Base-by-base conservation (phyloP, 148 eudicot species). In the Rhododendron vialii region DNA sequence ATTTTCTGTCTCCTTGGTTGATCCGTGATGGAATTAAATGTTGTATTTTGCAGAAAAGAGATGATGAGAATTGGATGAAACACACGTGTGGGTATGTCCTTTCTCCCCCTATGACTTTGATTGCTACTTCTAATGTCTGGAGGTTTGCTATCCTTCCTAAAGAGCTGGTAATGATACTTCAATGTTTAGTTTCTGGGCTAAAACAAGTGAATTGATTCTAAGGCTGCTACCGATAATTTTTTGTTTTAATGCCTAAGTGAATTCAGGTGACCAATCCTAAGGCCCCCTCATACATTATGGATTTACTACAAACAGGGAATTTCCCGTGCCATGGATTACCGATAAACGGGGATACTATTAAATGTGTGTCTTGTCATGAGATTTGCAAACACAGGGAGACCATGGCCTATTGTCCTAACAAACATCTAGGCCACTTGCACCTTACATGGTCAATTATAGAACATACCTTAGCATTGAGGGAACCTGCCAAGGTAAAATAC, bases 61-160 rank as follows among this genome's bases (percentile, higher is more conserved):
- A 97, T 86, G 99, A 97, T 87, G 94, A 78, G 84, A 92, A 91
- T 28, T 97, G 99, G 99, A 93, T 97, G 98, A 95, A 93, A 88
- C 99, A 97, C 93, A 88, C 99, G 15, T 36, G 94, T 82, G 99
- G 98, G 99, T 97, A 93, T 86, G 90, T 82, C 8, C 47, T 83
- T 67, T 38, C 41, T 20, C 20, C 45, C 51, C 53, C 41, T 28
- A 74, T 65, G 10, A 63, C 14, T 82, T 67, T 20, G 24, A 9
- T 26, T 61, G 14, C 35, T 67, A 5, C n/a, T 67, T n/a, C 41
- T 71, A 38, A 6, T 17, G 2, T 83, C 26, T 28, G n/a, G 26
- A 43, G 78, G 15, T 83, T 69, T 28, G 41, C 53, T 69, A 13
- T 69, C 53, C 47, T 50, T 30, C 14, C 47, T 7, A 26, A 82